A percentile compares a stretch with the other conserved stretches of the same genome.
Conservation (phyloP, 2,329 filamentous ascomycete genomes). For the Saccharata proteae region DNA sequence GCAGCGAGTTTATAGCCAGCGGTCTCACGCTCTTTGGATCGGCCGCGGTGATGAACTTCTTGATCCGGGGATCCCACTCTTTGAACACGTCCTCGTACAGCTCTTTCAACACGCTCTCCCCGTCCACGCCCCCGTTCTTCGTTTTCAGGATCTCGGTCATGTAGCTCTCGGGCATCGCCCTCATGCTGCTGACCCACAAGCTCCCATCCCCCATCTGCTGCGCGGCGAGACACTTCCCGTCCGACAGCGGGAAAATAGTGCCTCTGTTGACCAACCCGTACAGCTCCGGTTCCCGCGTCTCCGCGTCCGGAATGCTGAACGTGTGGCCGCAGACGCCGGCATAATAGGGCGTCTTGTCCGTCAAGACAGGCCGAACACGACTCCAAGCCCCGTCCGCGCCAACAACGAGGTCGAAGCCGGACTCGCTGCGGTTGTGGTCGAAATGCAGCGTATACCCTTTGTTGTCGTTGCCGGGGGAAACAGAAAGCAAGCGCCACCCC, state of each 20-base stretch:
- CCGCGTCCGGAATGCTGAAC: conserved; percentile 18
- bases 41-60: conserved; percentile 15
- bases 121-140: conserved; percentile 13
- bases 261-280: conserved; percentile 24
- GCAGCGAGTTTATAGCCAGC: conserved; percentile 23
- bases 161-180: too few species aligned
- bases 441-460: too few species aligned
- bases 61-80: conserved; percentile 20
- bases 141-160: too few species aligned
- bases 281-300: conserved; percentile 16
- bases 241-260: conserved; percentile 18
- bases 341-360: conserved; percentile 20
- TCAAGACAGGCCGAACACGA: conserved; percentile 22
- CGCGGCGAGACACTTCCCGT: conserved; percentile 16
- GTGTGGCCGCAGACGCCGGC: conserved; percentile 23
- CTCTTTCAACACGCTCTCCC: conserved; percentile 15
- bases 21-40: conserved; percentile 14
- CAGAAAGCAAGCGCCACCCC: conserved; percentile 13
- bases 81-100: conserved; percentile 10
- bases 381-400: conserved; percentile 34
- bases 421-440: too few species aligned
- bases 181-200: conserved; percentile 19
- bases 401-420: conserved; percentile 30
- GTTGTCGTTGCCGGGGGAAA: too few species aligned
- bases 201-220: conserved; percentile 23